These are phyloP conservation scores for Quercus berberidifolia DNA, from an alignment of 306 rosid genomes.

Conservation along the genomic window DNA sequence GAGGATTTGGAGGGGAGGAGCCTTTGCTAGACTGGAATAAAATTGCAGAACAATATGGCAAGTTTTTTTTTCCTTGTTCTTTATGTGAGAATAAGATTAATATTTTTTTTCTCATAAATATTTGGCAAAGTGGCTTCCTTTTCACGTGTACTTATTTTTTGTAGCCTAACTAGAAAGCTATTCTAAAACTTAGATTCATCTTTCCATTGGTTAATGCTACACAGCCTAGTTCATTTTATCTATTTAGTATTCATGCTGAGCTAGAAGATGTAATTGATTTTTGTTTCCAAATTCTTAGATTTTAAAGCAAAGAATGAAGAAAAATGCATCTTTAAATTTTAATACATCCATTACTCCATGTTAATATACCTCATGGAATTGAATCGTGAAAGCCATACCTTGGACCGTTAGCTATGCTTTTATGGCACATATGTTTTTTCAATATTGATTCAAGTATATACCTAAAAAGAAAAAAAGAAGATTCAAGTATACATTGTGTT, in stretches of 20 bases:
- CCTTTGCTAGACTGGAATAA: conserved; percentile 89
- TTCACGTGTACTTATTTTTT: not conserved
- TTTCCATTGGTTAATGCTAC: not conserved
- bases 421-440: not conserved
- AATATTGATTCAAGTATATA: not conserved
- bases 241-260: not conserved
- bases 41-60: conserved; percentile 73
- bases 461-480: no score
- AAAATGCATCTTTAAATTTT: not conserved
- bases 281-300: not conserved
- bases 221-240: no score
- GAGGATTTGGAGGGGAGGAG: conserved; percentile 42
- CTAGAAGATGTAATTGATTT: not conserved
- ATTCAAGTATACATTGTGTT: not conserved
- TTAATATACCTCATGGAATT: not conserved
- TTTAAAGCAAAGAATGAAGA: not conserved
- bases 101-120: not conserved
- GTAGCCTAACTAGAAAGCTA: not conserved
- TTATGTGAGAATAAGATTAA: not conserved
- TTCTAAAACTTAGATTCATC: not conserved
- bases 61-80: conserved; percentile 20
- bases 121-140: not conserved
- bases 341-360: not conserved
- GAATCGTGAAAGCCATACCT: not conserved
- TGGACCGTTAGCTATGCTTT: conserved; percentile 1